Evolutionary conservation across 2,329 filamentous ascomycete species (phyloP).

Genomic region (Calonectria crousiana): DNA sequence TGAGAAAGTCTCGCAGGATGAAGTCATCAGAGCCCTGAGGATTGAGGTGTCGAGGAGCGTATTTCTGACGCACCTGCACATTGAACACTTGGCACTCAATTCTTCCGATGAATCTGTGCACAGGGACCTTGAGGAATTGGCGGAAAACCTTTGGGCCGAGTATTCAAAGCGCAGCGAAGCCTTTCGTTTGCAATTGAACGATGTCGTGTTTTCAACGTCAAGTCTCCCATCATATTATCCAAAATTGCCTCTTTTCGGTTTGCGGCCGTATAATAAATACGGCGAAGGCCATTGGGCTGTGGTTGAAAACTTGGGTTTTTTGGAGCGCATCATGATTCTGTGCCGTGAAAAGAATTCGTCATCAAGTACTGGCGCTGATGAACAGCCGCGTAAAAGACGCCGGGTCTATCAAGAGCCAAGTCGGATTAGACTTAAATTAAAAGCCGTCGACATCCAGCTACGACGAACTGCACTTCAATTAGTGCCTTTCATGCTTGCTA

Average conservation of each 20-base stretch:
- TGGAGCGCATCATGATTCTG: slow-evolving; percentile 63
- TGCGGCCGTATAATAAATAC: slow-evolving; percentile 65
- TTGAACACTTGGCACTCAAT: slow-evolving; percentile 67
- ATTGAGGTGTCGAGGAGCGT: slow-evolving; percentile 84
- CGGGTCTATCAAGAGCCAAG: slow-evolving; percentile 57
- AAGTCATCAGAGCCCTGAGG: slow-evolving; percentile 72
- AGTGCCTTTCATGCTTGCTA: slow-evolving; percentile 67
- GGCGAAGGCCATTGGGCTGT: slow-evolving; percentile 72
- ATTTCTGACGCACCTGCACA: slow-evolving; percentile 72
- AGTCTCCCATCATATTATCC: slow-evolving; percentile 59
- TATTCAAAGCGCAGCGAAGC: slow-evolving; percentile 79
- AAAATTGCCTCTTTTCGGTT: slow-evolving; percentile 62
- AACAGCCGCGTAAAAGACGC: slow-evolving; percentile 66
- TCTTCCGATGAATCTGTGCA: slow-evolving; percentile 53
- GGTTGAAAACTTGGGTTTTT: slow-evolving; percentile 68
- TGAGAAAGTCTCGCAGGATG: slow-evolving; percentile 72
- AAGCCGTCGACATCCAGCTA: slow-evolving; percentile 56
- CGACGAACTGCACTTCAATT: slow-evolving; percentile 68
- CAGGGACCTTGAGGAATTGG: slow-evolving; percentile 71
- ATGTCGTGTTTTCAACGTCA: slow-evolving; percentile 72
- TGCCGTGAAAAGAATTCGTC: slow-evolving; percentile 37
- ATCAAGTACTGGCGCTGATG: slow-evolving; percentile 46
- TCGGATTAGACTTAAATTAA: slow-evolving; percentile 63
- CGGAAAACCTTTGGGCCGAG: slow-evolving; percentile 80
- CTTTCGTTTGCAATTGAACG: slow-evolving; percentile 81